Base-by-base conservation (phyloP, 768 basidiomycete genomes). In the Tremella fuciformis region DNA sequence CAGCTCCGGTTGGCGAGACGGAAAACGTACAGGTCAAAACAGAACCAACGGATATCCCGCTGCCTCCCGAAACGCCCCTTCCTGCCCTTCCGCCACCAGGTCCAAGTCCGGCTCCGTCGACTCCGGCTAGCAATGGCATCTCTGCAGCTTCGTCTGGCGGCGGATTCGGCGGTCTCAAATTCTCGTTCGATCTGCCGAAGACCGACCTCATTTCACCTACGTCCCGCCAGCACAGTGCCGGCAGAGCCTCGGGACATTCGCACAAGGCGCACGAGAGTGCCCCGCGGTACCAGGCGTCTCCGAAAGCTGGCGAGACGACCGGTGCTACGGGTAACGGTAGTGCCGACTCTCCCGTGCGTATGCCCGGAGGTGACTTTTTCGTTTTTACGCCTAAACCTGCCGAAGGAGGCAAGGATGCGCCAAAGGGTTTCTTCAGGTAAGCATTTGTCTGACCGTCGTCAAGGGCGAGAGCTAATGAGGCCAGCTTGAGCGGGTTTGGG, bases 391-490 rank as follows among this genome's bases (percentile, higher is more conserved):
- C 56, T 19, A 15, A n/a, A 15, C 4, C 55, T 7, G 44, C 42
- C 21, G 56, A 29, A 40, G 34, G 26, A 16, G 49, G 25, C 21
- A 47, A 55, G 24, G 18, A 22, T 29, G 44, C 50, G 21, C 60
- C 64, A 21, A 48, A 50, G 16, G 64, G 60, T 19, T 65, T 65
- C 51, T 65, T 65, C 46, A 65, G 64, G 64, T 65, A 34, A 58
- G 64, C 39, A 15, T 3, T 22, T 7, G 21, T 21, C 49, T 3
- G 16, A 18, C 7, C 19, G n/a, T 21, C 25, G 47, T 29, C 15
- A 16, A 8, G 49, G 16, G 24, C n/a, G 48, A 8, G 9, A 26
- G 26, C 24, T 19, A 11, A 34, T 15, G 48, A 46, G 21, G 19
- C 19, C 48, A 50, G 48, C 26, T 25, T 50, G 48, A 50, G 48